Percentiles rank a stretch among this genome's conserved stretches.
Evolutionary conservation across 495 filamentous ascomycete species (phyloP).

Genomic region (Xylaria acuta): DNA sequence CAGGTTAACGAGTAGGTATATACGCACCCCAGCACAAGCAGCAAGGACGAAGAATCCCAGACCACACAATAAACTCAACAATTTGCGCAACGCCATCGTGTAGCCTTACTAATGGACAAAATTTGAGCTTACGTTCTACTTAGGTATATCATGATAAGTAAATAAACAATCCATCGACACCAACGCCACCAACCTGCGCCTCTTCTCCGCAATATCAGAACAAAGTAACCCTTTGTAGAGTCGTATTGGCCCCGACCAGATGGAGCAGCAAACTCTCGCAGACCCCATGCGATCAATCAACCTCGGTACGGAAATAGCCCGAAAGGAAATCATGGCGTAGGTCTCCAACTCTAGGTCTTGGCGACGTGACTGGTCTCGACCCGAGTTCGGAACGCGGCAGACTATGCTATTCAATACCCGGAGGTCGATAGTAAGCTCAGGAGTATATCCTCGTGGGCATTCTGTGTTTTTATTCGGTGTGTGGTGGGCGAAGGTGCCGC

Average conservation of each 20-base stretch:
- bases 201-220: neutral
- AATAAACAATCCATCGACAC: neutral
- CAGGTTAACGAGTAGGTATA: neutral
- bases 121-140: neutral
- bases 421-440: neutral
- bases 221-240: neutral
- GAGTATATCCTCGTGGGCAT: neutral
- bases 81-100: neutral
- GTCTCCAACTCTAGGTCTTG: conserved; percentile 10
- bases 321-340: neutral
- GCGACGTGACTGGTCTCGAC: neutral
- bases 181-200: neutral
- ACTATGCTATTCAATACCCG: neutral
- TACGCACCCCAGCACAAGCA: neutral
- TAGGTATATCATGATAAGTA: neutral
- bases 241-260: neutral
- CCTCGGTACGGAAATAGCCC: neutral
- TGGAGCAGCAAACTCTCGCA: neutral
- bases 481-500: neutral
- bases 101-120: neutral
- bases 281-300: neutral
- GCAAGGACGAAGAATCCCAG: neutral
- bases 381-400: too few relatives aligned
- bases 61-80: neutral
- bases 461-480: neutral